phyloP scores from a whole-genome alignment of 2,329 filamentous ascomycete genomes.

The Gaeumannomyces tritici region DNA sequence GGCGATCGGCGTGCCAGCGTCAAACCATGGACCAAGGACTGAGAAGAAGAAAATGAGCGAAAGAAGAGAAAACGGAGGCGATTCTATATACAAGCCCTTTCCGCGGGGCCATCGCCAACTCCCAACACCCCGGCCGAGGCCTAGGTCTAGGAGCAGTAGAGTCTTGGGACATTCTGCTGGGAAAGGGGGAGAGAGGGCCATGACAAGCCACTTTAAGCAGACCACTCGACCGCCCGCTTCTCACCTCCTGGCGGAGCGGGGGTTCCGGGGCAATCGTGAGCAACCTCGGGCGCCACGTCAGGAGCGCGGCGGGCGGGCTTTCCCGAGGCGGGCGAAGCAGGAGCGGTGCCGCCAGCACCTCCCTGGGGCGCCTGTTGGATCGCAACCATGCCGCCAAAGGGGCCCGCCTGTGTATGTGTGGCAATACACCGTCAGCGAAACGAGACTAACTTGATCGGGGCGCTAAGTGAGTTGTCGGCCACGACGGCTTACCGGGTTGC shows the following conservation, averaged over 20 bases:
- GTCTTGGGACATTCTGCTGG: background rate
- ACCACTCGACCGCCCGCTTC: slow-evolving; percentile 3
- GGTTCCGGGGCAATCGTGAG: slow-evolving; percentile 5
- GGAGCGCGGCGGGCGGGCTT: too few species aligned
- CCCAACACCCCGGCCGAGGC: background rate
- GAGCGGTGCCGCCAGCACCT: too few species aligned
- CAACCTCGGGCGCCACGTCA: background rate
- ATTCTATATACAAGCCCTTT: background rate
- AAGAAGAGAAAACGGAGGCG: background rate
- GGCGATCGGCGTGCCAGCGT: background rate
- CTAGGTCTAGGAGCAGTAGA: background rate
- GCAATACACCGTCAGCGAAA: too few species aligned
- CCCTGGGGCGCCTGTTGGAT: background rate
- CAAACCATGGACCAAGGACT: background rate
- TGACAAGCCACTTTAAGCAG: background rate
- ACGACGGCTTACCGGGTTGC: slow-evolving; percentile 28
- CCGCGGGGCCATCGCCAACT: background rate
- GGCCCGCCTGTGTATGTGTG: background rate
- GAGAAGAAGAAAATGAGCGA: background rate
- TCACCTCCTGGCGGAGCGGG: too few species aligned
- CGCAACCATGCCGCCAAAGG: slow-evolving; percentile 15
- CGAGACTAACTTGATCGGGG: too few species aligned
- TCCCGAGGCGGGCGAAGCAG: background rate
- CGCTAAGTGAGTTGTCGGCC: slow-evolving; percentile 14
- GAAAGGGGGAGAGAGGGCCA: background rate